These are phyloP conservation scores for Aurinia saxatilis DNA, from an alignment of 345 rosid genomes.

Conservation along the genomic window DNA sequence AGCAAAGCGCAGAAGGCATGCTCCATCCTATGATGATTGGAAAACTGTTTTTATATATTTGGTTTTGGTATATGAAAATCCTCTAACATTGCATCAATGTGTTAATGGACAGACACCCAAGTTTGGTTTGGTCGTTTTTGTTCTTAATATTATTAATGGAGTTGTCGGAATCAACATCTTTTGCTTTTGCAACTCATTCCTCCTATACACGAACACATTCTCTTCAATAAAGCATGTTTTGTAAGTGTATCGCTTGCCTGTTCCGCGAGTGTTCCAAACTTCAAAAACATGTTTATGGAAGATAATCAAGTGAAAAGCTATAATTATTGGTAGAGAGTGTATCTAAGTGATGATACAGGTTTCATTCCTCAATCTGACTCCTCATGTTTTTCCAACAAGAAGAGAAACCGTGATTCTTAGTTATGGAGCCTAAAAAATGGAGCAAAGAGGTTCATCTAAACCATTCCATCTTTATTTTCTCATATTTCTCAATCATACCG, in stretches of 20 bases:
- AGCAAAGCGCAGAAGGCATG: constrained; percentile 81
- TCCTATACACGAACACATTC: not conserved
- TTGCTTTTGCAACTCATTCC: not conserved
- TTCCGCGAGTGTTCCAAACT: not conserved
- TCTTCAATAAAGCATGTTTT: not conserved
- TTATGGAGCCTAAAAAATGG: not conserved
- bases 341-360: not conserved
- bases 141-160: constrained; percentile 16
- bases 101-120: constrained; percentile 15
- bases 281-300: not conserved
- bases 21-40: constrained; percentile 61
- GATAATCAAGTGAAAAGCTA: no score
- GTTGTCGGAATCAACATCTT: constrained; percentile 13
- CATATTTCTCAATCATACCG: constrained; percentile 68
- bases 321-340: not conserved
- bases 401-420: not conserved
- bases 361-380: not conserved
- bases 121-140: constrained; percentile 12
- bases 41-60: constrained; percentile 1
- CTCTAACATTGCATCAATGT: constrained; percentile 13
- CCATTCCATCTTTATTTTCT: constrained; percentile 52
- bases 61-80: constrained; percentile 10
- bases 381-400: not conserved
- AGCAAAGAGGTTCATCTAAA: constrained; percentile 10
- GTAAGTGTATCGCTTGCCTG: not conserved